Base-by-base conservation (phyloP, 2,329 filamentous ascomycete species). In the Ilyonectria destructans region DNA sequence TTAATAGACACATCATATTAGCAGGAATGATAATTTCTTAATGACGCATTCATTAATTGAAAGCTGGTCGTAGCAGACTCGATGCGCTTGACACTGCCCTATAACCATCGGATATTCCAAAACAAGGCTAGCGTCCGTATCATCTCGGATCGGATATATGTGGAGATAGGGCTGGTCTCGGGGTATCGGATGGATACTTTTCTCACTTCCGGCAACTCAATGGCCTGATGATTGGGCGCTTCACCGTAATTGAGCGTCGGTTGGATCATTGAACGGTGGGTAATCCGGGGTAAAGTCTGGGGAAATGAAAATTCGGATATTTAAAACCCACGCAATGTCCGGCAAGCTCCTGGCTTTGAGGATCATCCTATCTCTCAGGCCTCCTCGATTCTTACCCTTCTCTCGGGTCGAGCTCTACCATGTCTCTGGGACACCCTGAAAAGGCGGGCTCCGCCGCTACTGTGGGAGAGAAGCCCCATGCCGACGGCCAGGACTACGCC, bases 201-300 rank as follows among this genome's bases (percentile, higher is more conserved):
- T 51, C 15, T 31, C n/a, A 7, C 15, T 51, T 13, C 26, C 9
- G 2, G 29, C 26, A 29, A 51, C 29, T 58, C 35, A 35, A 23
- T 51, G 13, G 35, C n/a, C 55, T 54, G 21, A 40, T 55, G 21
- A 52, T 61, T 45, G 35, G 46, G 17, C 13, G 26, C 33, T 13
- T 8, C 21, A 12, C 21, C 29, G n/a, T n/a, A 17, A 49, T 35
- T 56, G 0, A 23, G 13, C 4, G 31, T 33, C 26, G 49, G 49
- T 15, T 33, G 29, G 8, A 17, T 17, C 13, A 7, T 56, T 2
- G n/a, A 35, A 40, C 19, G 31, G 33, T 58, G 54, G 46, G 46
- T 26, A 58, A 58, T 58, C 55, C 43, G 61, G 61, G 61, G 61
- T 51, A 63, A 54, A 17, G 29, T 52, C 62, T 31, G 46, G 33